These are phyloP conservation scores for Curvularia lunata DNA, from an alignment of 2,329 filamentous ascomycete genomes.

Conservation along the genomic window DNA sequence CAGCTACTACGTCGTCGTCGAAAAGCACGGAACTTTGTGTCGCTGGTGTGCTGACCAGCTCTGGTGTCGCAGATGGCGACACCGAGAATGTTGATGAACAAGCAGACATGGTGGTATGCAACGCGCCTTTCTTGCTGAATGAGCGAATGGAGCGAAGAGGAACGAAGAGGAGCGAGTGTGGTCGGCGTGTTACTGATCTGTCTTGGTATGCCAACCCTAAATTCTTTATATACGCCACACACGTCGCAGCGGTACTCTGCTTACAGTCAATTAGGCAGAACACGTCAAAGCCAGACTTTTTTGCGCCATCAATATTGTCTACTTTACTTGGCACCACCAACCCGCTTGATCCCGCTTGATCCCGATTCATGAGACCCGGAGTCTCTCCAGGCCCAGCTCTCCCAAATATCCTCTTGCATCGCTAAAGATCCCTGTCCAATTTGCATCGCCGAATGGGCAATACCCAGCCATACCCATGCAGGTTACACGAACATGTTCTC, in stretches of 20 bases:
- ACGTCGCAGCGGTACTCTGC: constrained; percentile 26
- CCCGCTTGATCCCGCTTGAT: constrained; percentile 41
- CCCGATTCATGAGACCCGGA: constrained; percentile 43
- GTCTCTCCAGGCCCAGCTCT: constrained; percentile 41
- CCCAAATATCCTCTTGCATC: constrained; percentile 44
- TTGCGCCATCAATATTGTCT: constrained; percentile 45
- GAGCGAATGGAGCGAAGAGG: constrained; percentile 18
- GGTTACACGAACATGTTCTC: constrained; percentile 31
- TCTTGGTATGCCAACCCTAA: constrained; percentile 35
- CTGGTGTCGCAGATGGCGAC: constrained; percentile 33
- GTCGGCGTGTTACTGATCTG: constrained; percentile 14
- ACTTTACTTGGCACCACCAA: constrained; percentile 45
- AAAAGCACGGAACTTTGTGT: constrained; percentile 56
- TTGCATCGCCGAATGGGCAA: constrained; percentile 38
- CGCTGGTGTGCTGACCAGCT: constrained; percentile 51
- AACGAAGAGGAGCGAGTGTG: constrained; percentile 5
- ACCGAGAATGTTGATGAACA: constrained; percentile 39
- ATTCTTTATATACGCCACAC: constrained; percentile 44
- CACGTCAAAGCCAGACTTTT: constrained; percentile 40
- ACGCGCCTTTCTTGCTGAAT: constrained; percentile 32
- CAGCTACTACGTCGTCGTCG: constrained; percentile 55
- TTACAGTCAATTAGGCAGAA: constrained; percentile 41
- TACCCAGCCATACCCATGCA: constrained; percentile 35
- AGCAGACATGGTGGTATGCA: constrained; percentile 31
- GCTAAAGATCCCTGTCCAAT: constrained; percentile 46